Evolutionary conservation across 2,329 filamentous ascomycete species (phyloP).

Genomic region (Phaeoacremonium minimum): DNA sequence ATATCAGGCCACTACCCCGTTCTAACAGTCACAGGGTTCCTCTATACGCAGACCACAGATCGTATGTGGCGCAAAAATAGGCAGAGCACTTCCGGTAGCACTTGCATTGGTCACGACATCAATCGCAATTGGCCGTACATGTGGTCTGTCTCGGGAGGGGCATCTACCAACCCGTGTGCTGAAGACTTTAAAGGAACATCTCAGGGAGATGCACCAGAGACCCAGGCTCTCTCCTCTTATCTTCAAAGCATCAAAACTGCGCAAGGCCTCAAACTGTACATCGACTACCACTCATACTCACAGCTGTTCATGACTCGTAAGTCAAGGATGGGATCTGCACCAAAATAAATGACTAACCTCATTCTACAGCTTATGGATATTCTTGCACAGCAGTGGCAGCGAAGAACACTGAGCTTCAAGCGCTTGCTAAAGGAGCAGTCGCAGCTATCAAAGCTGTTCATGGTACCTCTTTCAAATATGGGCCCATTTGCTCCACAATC

Average conservation of each 20-base stretch:
- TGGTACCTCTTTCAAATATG: constrained; percentile 33
- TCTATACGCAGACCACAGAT: constrained; percentile 51
- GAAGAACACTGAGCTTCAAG: constrained; percentile 42
- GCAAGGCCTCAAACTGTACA: constrained; percentile 31
- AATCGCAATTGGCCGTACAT: constrained; percentile 54
- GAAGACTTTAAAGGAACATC: constrained; percentile 41
- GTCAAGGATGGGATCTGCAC: constrained; percentile 22
- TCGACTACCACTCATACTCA: constrained; percentile 37
- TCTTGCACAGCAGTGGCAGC: constrained; percentile 42
- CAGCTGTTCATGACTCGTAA: constrained; percentile 42
- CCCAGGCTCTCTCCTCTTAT: constrained; percentile 39
- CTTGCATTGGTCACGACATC: constrained; percentile 45
- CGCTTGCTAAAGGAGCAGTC: constrained; percentile 41
- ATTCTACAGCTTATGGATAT: constrained; percentile 59
- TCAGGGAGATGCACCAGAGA: constrained; percentile 40
- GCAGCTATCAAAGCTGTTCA: constrained; percentile 43
- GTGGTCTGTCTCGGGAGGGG: constrained; percentile 45
- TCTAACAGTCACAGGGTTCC: constrained; percentile 39
- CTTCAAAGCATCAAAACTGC: constrained; percentile 16
- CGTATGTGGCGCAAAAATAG: constrained; percentile 62
- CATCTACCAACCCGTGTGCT: constrained; percentile 46
- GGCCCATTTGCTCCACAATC: constrained; percentile 56
- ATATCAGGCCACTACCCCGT: background rate
- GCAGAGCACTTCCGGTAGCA: constrained; percentile 27
- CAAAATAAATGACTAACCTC: no score